Evolutionary conservation across 768 basidiomycete genomes (phyloP).

Genomic region (Kwoniella sp.): DNA sequence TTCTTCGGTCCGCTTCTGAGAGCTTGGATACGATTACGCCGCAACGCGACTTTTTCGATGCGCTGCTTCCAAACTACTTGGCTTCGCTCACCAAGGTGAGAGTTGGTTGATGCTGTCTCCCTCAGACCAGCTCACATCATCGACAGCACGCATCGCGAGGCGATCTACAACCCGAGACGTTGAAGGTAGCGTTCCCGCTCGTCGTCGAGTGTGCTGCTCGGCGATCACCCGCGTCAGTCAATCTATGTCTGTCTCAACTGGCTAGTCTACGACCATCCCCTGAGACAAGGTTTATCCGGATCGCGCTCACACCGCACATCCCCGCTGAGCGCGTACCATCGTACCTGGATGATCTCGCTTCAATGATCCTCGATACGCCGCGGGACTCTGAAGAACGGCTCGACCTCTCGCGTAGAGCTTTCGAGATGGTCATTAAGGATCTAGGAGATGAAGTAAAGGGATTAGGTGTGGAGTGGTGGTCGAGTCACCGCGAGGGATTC

Average conservation of each 20-base stretch:
- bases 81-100: slow-evolving; percentile 17
- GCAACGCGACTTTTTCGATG: slow-evolving; percentile 10
- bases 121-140: not conserved
- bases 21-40: not conserved
- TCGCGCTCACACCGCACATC: slow-evolving; percentile 10
- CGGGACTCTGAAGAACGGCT: slow-evolving; percentile 7
- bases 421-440: slow-evolving; percentile 25
- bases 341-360: slow-evolving; percentile 19
- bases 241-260: not conserved
- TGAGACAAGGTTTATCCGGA: not conserved
- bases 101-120: not conserved
- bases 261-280: not conserved
- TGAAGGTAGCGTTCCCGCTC: slow-evolving; percentile 20
- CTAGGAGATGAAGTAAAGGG: slow-evolving; percentile 20
- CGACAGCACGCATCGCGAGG: slow-evolving; percentile 18
- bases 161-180: slow-evolving; percentile 19
- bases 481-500: slow-evolving; percentile 7
- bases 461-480: slow-evolving; percentile 32
- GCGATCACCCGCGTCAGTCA: not conserved
- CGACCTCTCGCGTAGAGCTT: slow-evolving; percentile 12
- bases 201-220: slow-evolving; percentile 18
- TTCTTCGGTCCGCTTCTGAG: slow-evolving; percentile 7
- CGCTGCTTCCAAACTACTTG: slow-evolving; percentile 12
- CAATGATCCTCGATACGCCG: not conserved
- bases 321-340: not conserved